Conservation (phyloP, 1,284 basidiomycete species). For the Apiotrichum porosum region DNA sequence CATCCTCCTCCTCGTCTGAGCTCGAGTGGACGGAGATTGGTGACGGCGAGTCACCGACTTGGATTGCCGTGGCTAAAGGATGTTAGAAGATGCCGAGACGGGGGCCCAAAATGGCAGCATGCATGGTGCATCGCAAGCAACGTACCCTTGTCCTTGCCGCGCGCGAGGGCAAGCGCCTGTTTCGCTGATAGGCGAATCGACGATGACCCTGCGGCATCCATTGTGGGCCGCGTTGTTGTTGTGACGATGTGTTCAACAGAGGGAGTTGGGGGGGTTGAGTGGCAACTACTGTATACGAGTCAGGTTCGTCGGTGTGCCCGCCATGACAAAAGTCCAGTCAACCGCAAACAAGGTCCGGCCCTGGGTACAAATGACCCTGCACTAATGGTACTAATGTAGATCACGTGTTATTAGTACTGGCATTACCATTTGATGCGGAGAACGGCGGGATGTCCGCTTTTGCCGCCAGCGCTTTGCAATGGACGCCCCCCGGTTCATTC, state of each 20-base stretch:
- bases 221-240: not conserved
- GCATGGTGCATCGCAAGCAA: no score
- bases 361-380: no score
- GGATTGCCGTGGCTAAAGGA: slow-evolving; percentile 9
- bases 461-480: no score
- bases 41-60: slow-evolving; percentile 9
- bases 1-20: slow-evolving; percentile 34
- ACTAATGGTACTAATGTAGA: no score
- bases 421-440: no score
- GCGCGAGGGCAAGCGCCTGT: not conserved
- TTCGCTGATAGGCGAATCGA: not conserved
- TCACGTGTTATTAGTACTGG: no score
- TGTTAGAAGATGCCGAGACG: not conserved
- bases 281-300: no score
- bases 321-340: no score
- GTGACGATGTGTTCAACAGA: not conserved
- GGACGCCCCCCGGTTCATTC: slow-evolving; percentile 3
- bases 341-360: no score
- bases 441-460: no score
- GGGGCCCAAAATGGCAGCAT: not conserved
- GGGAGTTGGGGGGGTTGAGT: no score
- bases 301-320: no score
- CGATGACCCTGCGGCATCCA: slow-evolving; percentile 1
- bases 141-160: slow-evolving; percentile 5
- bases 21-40: slow-evolving; percentile 9